These are phyloP conservation scores for Xylariaceae sp. DNA, from an alignment of 2,329 filamentous ascomycete genomes.

Conservation along the genomic window DNA sequence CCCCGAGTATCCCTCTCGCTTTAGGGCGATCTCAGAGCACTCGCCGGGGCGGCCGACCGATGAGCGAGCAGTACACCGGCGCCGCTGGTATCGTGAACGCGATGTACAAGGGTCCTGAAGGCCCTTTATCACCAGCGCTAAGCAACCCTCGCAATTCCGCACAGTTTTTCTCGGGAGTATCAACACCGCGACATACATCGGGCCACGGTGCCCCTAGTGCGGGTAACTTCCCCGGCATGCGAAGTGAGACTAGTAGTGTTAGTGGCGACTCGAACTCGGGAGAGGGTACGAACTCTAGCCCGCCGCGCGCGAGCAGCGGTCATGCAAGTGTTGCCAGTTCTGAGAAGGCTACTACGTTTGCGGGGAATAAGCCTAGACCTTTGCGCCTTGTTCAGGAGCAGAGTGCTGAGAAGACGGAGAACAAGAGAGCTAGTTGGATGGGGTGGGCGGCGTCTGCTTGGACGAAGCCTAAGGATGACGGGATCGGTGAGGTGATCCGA, in stretches of 20 bases:
- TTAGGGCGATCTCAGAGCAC: conserved; percentile 53
- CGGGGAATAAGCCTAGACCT: conserved; percentile 76
- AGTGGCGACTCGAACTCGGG: conserved; percentile 66
- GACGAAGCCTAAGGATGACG: conserved; percentile 49
- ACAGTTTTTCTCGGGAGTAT: conserved; percentile 55
- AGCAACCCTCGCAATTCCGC: conserved; percentile 58
- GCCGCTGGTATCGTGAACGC: conserved; percentile 77
- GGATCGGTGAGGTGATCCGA: conserved; percentile 11
- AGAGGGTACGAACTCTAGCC: conserved; percentile 42
- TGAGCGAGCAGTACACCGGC: conserved; percentile 60
- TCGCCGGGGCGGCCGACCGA: conserved; percentile 52
- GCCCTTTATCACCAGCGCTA: conserved; percentile 59
- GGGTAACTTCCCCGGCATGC: conserved; percentile 72
- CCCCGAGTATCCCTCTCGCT: conserved; percentile 71
- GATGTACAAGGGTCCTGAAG: conserved; percentile 78
- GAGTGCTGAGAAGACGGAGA: conserved; percentile 45
- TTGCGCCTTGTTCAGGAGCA: conserved; percentile 85
- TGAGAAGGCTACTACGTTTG: conserved; percentile 58
- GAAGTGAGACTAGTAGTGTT: conserved; percentile 62
- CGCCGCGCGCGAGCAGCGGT: conserved; percentile 44
- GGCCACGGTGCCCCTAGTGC: conserved; percentile 49
- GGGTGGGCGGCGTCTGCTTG: conserved; percentile 49
- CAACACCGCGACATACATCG: conserved; percentile 33
- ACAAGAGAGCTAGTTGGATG: conserved; percentile 65
- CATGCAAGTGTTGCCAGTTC: conserved; percentile 31